A percentile compares a stretch with the other conserved stretches of the same genome.
Conservation (phyloP, 78 protist species). For the Dictyostelium intermedium region DNA sequence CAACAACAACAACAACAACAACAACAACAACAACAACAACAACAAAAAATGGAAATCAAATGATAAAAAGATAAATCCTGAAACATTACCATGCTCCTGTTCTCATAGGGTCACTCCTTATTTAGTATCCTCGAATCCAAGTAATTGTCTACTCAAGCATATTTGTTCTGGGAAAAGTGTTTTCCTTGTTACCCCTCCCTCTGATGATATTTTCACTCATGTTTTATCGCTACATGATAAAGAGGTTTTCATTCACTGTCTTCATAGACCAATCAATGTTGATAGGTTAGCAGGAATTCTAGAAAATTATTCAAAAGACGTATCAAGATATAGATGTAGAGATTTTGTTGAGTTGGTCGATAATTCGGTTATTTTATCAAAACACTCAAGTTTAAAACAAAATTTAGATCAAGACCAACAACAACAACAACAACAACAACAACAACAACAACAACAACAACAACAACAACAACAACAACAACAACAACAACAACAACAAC, state of each 20-base stretch:
- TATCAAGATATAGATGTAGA: constrained; percentile 5
- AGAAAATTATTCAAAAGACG: constrained; percentile 25
- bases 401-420: neutral
- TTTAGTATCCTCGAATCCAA: constrained; percentile 25
- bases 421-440: neutral
- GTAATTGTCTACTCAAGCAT: constrained; percentile 37
- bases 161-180: constrained; percentile 51
- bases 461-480: neutral
- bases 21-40: too few relatives aligned
- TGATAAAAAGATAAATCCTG: constrained; percentile 9
- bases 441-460: neutral
- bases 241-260: constrained; percentile 44
- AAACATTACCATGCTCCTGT: constrained; percentile 22
- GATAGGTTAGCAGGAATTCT: constrained; percentile 9
- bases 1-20: neutral
- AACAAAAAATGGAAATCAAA: constrained; percentile 35
- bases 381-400: neutral
- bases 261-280: constrained; percentile 42
- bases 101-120: constrained; percentile 37
- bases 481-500: neutral
- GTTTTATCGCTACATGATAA: constrained; percentile 13
- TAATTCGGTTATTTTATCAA: neutral
- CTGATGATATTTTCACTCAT: constrained; percentile 29
- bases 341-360: constrained; percentile 24
- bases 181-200: neutral